Percentiles rank a stretch among this genome's conserved stretches.
phyloP scores from a whole-genome alignment of 495 filamentous ascomycete genomes.

The Podospora pseudopauciseta region DNA sequence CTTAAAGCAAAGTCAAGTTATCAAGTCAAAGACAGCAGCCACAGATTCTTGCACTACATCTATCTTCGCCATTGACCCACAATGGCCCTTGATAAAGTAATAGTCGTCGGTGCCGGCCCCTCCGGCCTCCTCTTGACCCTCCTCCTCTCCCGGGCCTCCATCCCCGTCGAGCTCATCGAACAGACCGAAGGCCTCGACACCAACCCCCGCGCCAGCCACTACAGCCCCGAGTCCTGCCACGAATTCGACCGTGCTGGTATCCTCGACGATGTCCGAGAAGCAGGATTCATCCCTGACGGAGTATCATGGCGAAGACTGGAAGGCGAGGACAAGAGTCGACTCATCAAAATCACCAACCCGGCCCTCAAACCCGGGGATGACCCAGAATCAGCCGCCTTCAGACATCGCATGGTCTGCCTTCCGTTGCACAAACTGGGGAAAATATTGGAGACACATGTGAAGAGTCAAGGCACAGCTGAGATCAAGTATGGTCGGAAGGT shows the following conservation, averaged over 20 bases:
- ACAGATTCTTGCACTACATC: too few relatives aligned
- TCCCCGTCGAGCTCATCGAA: conserved; percentile 52
- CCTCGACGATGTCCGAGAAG: conserved; percentile 40
- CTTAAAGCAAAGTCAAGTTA: not conserved
- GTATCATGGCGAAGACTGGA: conserved; percentile 50
- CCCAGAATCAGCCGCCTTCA: conserved; percentile 32
- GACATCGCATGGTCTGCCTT: conserved; percentile 47
- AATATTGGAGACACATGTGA: conserved; percentile 19
- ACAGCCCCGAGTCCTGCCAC: conserved; percentile 40
- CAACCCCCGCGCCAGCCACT: conserved; percentile 55
- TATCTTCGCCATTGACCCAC: not conserved
- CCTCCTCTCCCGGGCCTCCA: conserved; percentile 51
- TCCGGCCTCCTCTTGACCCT: conserved; percentile 55
- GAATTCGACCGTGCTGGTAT: conserved; percentile 51
- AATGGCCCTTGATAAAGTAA: conserved; percentile 24
- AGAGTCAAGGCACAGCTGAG: conserved; percentile 10
- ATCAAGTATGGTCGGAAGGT: conserved; percentile 36
- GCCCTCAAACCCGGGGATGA: conserved; percentile 31
- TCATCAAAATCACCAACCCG: conserved; percentile 23
- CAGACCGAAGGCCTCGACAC: conserved; percentile 46
- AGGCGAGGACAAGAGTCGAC: conserved; percentile 22
- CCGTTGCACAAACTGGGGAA: conserved; percentile 44
- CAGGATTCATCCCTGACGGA: conserved; percentile 41
- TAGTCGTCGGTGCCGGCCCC: conserved; percentile 56
- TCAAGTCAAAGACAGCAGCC: not conserved